Percentiles rank a stretch among this genome's conserved stretches.
Evolutionary conservation across 2,329 filamentous ascomycete species (phyloP).

Genomic region (Trichoderma harzianum): DNA sequence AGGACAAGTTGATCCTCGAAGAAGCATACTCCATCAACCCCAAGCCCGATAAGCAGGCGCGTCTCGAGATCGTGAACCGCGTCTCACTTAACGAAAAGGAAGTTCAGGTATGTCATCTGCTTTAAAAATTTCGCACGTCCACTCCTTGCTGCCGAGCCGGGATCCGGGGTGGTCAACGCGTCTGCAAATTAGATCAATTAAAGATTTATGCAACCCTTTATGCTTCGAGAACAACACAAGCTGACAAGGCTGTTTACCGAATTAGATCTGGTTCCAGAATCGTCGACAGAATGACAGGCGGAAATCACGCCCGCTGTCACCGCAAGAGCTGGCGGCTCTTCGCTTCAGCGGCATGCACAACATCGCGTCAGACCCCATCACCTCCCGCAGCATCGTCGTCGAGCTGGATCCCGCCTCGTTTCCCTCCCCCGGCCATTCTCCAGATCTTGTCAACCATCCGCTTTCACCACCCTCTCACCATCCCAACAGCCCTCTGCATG

Average conservation of each 20-base stretch:
- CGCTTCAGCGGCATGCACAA: constrained; percentile 53
- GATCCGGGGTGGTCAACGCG: constrained; percentile 7
- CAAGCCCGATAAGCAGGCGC: constrained; percentile 87
- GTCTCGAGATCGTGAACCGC: constrained; percentile 77
- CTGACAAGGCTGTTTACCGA: constrained; percentile 11
- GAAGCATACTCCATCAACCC: constrained; percentile 79
- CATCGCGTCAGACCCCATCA: constrained; percentile 45
- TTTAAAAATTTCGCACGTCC: background rate
- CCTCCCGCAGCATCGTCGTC: constrained; percentile 28
- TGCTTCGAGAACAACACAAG: background rate
- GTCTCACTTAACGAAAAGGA: constrained; percentile 93
- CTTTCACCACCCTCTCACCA: constrained; percentile 26
- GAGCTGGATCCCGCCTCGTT: constrained; percentile 27
- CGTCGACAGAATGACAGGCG: constrained; percentile 87
- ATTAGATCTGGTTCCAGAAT: constrained; percentile 96
- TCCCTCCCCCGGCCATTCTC: constrained; percentile 29
- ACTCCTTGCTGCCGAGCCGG: background rate
- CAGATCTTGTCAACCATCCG: constrained; percentile 24
- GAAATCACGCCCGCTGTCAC: constrained; percentile 78
- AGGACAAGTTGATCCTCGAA: constrained; percentile 87
- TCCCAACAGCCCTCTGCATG: constrained; percentile 27
- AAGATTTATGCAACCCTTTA: constrained; percentile 14
- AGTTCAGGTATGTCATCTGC: constrained; percentile 69
- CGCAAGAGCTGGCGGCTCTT: constrained; percentile 68
- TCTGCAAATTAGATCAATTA: constrained; percentile 2